These are phyloP conservation scores for Trifolium subterraneum DNA, from an alignment of 306 rosid species.

Conservation along the genomic window DNA sequence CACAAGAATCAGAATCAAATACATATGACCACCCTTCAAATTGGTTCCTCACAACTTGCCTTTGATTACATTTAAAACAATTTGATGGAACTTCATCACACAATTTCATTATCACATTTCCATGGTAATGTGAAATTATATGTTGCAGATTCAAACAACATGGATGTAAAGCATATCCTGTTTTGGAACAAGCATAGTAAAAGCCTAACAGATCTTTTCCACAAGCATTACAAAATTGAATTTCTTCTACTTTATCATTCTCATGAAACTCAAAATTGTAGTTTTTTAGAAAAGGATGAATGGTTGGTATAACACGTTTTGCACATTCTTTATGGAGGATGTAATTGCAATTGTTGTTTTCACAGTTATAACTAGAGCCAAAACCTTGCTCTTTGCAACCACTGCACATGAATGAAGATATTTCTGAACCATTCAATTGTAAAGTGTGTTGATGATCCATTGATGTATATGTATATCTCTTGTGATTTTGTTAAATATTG, in stretches of 20 bases:
- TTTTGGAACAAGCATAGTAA: not conserved
- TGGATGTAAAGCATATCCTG: constrained; percentile 48
- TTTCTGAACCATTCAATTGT: constrained; percentile 17
- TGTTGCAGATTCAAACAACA: constrained; percentile 45
- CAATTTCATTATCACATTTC: constrained; percentile 5
- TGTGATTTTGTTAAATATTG: not conserved
- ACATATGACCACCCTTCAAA: constrained; percentile 48
- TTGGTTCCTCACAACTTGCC: constrained; percentile 12
- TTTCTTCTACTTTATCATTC: not conserved
- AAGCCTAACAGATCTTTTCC: no score
- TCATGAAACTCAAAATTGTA: constrained; percentile 23
- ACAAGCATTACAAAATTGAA: no score
- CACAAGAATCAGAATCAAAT: constrained; percentile 8
- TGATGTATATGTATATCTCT: not conserved
- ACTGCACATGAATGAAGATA: constrained; percentile 42
- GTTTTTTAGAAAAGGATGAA: constrained; percentile 34
- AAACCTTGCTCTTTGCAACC: constrained; percentile 55
- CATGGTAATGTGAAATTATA: not conserved
- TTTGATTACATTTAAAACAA: constrained; percentile 41
- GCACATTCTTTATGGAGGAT: constrained; percentile 53
- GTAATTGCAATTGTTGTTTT: not conserved
- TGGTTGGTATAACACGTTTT: not conserved
- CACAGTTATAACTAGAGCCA: constrained; percentile 42
- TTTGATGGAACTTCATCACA: constrained; percentile 25
- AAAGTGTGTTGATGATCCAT: constrained; percentile 44